Evolutionary conservation across 495 filamentous ascomycete genomes (phyloP).

Genomic region (Aspergillus indologenus): DNA sequence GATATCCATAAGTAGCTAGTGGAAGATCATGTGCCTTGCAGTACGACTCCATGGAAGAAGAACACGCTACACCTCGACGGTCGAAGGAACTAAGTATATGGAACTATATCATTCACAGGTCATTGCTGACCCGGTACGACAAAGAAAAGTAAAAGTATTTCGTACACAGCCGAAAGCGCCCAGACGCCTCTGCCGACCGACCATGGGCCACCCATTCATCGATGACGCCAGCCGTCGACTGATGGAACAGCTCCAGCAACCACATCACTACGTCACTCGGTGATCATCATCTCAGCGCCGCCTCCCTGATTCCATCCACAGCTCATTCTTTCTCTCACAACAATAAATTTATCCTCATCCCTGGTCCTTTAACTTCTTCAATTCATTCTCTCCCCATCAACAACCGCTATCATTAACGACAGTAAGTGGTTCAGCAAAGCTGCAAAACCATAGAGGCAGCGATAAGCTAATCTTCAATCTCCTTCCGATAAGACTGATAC

Average conservation of each 20-base stretch:
- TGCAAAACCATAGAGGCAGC: not conserved
- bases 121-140: not conserved
- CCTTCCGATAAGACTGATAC: not conserved
- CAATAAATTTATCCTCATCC: conserved; percentile 6
- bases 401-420: not conserved
- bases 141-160: not conserved
- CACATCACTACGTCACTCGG: conserved; percentile 43
- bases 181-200: not conserved
- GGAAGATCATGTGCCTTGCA: conserved; percentile 8
- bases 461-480: conserved; percentile 1
- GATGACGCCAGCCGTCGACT: conserved; percentile 23
- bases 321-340: conserved; percentile 3
- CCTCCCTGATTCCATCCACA: conserved; percentile 10
- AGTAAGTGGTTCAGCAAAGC: not conserved
- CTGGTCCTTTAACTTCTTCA: not conserved
- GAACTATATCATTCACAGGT: not conserved
- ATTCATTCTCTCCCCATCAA: not conserved
- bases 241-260: conserved; percentile 6
- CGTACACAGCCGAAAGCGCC: conserved; percentile 1
- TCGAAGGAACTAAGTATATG: not conserved
- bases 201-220: conserved; percentile 11
- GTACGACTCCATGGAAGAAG: not conserved
- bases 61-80: too few species aligned
- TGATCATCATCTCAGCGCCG: conserved; percentile 38
- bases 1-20: not conserved